Evolutionary conservation across 495 filamentous ascomycete species (phyloP), one percentile per base, ranked within the genome.

Genomic region (Aspergillus indologenus): DNA sequence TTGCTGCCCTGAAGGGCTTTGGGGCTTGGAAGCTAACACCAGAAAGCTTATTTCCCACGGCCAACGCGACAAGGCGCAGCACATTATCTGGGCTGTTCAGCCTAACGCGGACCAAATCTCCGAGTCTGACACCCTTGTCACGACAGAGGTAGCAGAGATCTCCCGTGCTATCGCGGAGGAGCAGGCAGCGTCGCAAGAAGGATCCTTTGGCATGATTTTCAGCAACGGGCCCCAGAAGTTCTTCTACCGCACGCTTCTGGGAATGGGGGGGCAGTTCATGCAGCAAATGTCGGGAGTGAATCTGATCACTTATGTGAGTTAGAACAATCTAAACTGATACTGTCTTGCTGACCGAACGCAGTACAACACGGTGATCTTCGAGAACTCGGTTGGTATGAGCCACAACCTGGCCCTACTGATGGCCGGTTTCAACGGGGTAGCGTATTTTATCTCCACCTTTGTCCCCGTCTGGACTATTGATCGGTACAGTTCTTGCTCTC

Each of bases 381-480:
- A 74, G 45, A 45, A 67, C 4, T 72, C 68, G 0, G 69, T 74
- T 21, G 71, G 71, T 43, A 72, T 74, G 68, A 59, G 54, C 43
- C 75, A 79, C 54, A 75, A 69, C 46, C 67, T 71, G 18, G 75
- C 78, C 1, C 65, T 78, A 18, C 61, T 81, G 29, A 43, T 81
- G 52, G 77, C 77, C 5, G 78, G 75, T 5, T 77, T 76, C 61
- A 81, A 80, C 59, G 75, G 74, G 2, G 68, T 80, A 14, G 71
- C 69, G 5, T 80, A 80, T 58, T 76, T 80, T 43, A 55, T 82
- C 22, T 76, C 80, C 42, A 72, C 76, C 0, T 57, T 78, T 22
- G 68, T 82, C 18, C 81, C 77, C 12, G 78, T 83, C 20, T 79
- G 77, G 49, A 74, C 78, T 23, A 81, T 85, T 55, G 79, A 81